Percentiles rank a stretch among this genome's conserved stretches.
phyloP scores from a whole-genome alignment of 257 asterid genomes.

The Nicotiana noctiflora region DNA sequence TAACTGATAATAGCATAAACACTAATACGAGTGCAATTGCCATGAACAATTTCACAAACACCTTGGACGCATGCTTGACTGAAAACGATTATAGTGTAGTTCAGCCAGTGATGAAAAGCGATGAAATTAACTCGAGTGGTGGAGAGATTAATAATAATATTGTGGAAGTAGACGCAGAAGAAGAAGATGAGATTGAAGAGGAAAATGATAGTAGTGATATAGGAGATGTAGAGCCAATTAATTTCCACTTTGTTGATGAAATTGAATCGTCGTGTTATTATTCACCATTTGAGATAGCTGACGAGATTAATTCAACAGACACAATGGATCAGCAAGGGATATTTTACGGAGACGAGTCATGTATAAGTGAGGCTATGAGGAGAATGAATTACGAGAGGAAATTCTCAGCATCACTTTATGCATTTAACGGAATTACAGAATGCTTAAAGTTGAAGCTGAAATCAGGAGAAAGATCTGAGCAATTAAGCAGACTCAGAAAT shows the following conservation, averaged over 20 bases:
- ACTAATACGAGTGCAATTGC: background rate
- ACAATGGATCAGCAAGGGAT: background rate
- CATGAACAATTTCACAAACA: background rate
- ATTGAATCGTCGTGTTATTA: constrained; percentile 38
- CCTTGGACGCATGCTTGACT: constrained; percentile 10
- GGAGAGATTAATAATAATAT: background rate
- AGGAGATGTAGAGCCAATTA: constrained; percentile 28
- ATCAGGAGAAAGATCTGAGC: constrained; percentile 42
- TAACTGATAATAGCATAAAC: constrained; percentile 14
- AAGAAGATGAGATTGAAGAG: constrained; percentile 18
- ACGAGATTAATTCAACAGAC: constrained; percentile 32
- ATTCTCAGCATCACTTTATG: constrained; percentile 65
- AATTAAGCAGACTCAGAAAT: constrained; percentile 35
- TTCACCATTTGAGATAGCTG: constrained; percentile 62
- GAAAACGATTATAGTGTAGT: constrained; percentile 12
- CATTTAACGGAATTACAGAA: constrained; percentile 69
- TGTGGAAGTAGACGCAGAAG: constrained; percentile 19
- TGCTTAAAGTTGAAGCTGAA: constrained; percentile 51
- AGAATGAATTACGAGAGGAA: constrained; percentile 76
- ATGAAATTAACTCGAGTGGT: background rate
- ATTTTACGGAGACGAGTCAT: constrained; percentile 30
- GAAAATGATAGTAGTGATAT: constrained; percentile 5
- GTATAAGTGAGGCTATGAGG: constrained; percentile 52
- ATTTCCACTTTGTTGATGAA: constrained; percentile 59
- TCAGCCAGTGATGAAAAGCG: constrained; percentile 12